Evolutionary conservation across 2,329 filamentous ascomycete species (phyloP), one percentile per base, ranked within the genome.

Genomic region (Meredithiella fracta): DNA sequence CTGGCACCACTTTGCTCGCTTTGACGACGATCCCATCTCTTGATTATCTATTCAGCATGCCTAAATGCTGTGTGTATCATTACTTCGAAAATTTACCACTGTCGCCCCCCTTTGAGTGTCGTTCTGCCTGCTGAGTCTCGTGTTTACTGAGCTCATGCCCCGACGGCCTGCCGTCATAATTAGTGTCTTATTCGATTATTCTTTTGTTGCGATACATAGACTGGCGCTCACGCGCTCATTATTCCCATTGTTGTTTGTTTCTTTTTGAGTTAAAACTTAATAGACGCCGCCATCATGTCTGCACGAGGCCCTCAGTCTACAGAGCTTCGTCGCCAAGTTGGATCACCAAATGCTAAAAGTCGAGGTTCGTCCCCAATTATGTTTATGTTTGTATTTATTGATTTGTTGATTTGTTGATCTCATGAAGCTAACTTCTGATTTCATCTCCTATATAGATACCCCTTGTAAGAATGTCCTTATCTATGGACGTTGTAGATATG

Each of bases 391-490:
- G 5, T 11, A 5, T 34, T 34, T 34, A 5, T 34, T 34, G 29
- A 34, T 11, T 34, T 34, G 29, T 34, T 11, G n/a, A n/a, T 11
- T 34, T 34, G 29, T 34, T 34, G 11, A 44, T 44, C 20, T 52
- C 17, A 17, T 22, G 31, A n/a, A 22, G 7, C 50, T 38, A 52
- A 52, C 17, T 22, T 17, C 34, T 37, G 51, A n/a, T 59, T 31
- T 8, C 37, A 31, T 9, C 22, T n/a, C n/a, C n/a, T n/a, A n/a
- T n/a, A n/a, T 31, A 58, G 89, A 94, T 67, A 94, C 87, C 5
- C 77, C 91, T 57, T 96, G 89, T 71, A 84, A 89, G 65, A 95
- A 96, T 70, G 84, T 96, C 60, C 78, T 89, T 60, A 94, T 96
- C 64, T 95, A 94, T 68, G 89, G 89, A 56, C 86, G 91, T 69